Conservation (phyloP, 192 early-diverging fungal species). For the Podila horticola region DNA sequence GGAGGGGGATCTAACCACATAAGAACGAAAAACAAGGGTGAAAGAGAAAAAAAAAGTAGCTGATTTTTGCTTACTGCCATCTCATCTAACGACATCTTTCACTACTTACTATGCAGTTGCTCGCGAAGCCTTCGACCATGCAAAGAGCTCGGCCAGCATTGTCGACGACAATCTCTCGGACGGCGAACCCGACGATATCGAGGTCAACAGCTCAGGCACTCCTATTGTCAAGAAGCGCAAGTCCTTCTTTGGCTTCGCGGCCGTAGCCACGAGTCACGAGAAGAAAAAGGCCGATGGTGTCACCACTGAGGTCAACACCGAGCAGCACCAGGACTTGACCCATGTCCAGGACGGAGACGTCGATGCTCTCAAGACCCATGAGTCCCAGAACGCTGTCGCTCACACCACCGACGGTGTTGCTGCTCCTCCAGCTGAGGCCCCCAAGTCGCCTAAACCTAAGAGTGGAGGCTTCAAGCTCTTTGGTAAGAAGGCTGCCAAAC, state of each 20-base stretch:
- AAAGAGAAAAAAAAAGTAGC: conserved; percentile 3
- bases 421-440: conserved; percentile 27
- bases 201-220: conserved; percentile 34
- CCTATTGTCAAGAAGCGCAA: conserved; percentile 52
- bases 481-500: conserved; percentile 45
- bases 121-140: conserved; percentile 46
- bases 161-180: conserved; percentile 47
- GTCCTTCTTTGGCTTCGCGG: conserved; percentile 49
- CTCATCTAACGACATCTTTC: neutral
- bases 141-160: conserved; percentile 35
- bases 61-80: neutral
- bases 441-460: conserved; percentile 48
- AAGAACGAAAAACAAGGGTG: neutral
- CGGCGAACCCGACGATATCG: conserved; percentile 49
- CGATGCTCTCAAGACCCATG: conserved; percentile 52
- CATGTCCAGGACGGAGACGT: conserved; percentile 47
- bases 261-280: conserved; percentile 42
- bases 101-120: conserved; percentile 14
- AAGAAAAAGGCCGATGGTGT: conserved; percentile 46
- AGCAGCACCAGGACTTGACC: conserved; percentile 42
- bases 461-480: conserved; percentile 50
- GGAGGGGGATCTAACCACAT: neutral
- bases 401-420: conserved; percentile 39
- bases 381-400: conserved; percentile 45
- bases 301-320: conserved; percentile 37